Conservation (phyloP, 352 stramenopile species). For the Phytophthora cajani region DNA sequence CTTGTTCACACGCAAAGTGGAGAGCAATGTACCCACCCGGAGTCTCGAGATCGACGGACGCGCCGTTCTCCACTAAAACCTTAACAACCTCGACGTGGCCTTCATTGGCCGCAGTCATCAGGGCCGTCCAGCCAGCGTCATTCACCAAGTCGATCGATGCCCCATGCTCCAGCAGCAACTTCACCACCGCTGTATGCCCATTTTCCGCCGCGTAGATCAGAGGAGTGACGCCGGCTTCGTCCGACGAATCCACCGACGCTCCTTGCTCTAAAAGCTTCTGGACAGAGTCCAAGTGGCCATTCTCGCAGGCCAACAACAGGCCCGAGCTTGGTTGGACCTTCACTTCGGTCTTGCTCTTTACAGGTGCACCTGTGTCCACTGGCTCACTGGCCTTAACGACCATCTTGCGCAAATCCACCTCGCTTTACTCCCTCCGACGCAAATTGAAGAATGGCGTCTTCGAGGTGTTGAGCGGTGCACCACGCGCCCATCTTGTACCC, state of each 20-base stretch:
- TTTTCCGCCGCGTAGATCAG: not conserved
- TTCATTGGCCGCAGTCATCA: not conserved
- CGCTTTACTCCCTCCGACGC: not conserved
- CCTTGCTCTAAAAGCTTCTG: not conserved
- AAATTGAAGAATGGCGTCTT: not conserved
- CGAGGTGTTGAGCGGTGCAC: not conserved
- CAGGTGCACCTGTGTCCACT: not conserved
- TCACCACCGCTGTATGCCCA: constrained; percentile 1
- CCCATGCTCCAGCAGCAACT: not conserved
- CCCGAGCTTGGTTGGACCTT: not conserved
- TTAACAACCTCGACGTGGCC: constrained; percentile 1
- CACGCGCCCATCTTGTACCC: not conserved
- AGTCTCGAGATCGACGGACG: not conserved
- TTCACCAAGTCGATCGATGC: not conserved
- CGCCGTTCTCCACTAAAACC: not conserved
- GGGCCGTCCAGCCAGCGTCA: not conserved
- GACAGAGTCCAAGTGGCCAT: not conserved
- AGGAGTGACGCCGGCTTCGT: not conserved
- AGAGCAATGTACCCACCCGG: not conserved
- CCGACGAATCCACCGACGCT: not conserved
- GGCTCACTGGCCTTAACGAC: not conserved
- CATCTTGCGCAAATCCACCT: not conserved
- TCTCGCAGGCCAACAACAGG: not conserved
- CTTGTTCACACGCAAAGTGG: not conserved
- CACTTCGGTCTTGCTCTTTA: not conserved